These are phyloP conservation scores for Mycena rebaudengoi DNA, from an alignment of 768 basidiomycete species.

Conservation along the genomic window DNA sequence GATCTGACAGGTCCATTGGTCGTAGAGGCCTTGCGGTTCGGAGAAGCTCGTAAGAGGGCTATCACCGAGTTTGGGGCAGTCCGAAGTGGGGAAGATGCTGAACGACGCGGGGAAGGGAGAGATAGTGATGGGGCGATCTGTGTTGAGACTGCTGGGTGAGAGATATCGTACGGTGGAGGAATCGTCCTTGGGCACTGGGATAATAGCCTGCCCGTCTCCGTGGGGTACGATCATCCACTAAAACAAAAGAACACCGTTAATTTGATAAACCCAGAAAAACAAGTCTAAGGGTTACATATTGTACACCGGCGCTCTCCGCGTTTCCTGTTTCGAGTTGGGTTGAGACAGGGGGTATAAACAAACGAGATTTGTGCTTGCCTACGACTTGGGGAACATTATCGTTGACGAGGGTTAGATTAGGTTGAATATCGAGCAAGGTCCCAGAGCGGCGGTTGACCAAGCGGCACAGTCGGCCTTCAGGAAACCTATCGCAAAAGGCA, in stretches of 20 bases:
- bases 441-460: constrained; percentile 1
- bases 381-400: not conserved
- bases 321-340: not conserved
- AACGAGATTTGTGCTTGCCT: not conserved
- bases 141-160: not conserved
- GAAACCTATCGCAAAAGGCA: not conserved
- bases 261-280: not conserved
- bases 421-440: constrained; percentile 1
- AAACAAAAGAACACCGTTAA: not conserved
- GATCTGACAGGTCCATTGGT: not conserved
- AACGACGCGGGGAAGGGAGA: constrained; percentile 5
- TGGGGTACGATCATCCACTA: constrained; percentile 2
- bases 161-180: not conserved
- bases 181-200: not conserved
- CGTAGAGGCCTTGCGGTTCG: not conserved
- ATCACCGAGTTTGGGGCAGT: not conserved
- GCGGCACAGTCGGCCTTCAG: not conserved
- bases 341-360: not conserved
- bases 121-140: not conserved
- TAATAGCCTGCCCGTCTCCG: constrained; percentile 4
- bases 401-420: not conserved
- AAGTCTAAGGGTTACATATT: not conserved
- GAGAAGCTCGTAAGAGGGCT: not conserved
- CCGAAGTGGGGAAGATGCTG: not conserved
- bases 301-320: not conserved